A percentile compares a stretch with the other conserved stretches of the same genome.
phyloP scores from a whole-genome alignment of 2,329 filamentous ascomycete species.

The Colletotrichum karsti region DNA sequence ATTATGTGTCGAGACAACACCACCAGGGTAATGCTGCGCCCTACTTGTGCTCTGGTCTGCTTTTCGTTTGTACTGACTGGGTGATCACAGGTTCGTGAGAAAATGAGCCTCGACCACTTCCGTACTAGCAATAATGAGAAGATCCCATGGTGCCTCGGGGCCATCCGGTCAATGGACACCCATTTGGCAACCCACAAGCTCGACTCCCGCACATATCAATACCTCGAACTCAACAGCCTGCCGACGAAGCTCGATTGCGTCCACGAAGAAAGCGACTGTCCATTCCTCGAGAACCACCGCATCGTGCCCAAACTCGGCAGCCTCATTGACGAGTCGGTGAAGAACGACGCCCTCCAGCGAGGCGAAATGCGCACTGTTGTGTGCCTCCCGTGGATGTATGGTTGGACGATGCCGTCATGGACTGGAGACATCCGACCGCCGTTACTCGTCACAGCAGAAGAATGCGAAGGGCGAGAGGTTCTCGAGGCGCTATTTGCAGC shows the following conservation, averaged over 20 bases:
- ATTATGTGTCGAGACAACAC: not conserved
- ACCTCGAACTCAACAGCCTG: not conserved
- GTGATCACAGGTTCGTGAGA: not conserved
- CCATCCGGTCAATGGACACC: not conserved
- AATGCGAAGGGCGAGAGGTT: not conserved
- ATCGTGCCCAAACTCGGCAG: not conserved
- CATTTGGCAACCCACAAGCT: not conserved
- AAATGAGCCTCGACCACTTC: not conserved
- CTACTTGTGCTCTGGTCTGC: not conserved
- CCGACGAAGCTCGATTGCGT: not conserved
- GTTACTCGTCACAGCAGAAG: not conserved
- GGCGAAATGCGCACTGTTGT: not conserved
- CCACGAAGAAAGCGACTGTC: not conserved
- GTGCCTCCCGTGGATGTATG: not conserved
- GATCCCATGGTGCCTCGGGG: not conserved
- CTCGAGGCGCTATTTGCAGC: not conserved
- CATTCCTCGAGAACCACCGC: not conserved
- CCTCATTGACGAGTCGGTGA: not conserved
- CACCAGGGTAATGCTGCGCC: not conserved
- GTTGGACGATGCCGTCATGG: not conserved
- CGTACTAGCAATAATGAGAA: not conserved
- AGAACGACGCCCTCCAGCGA: not conserved
- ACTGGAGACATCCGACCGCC: not conserved
- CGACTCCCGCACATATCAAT: not conserved
- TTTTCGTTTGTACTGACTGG: not conserved